These are phyloP conservation scores for Lachnellula cervina DNA, from an alignment of 2,329 filamentous ascomycete species.

Conservation along the genomic window DNA sequence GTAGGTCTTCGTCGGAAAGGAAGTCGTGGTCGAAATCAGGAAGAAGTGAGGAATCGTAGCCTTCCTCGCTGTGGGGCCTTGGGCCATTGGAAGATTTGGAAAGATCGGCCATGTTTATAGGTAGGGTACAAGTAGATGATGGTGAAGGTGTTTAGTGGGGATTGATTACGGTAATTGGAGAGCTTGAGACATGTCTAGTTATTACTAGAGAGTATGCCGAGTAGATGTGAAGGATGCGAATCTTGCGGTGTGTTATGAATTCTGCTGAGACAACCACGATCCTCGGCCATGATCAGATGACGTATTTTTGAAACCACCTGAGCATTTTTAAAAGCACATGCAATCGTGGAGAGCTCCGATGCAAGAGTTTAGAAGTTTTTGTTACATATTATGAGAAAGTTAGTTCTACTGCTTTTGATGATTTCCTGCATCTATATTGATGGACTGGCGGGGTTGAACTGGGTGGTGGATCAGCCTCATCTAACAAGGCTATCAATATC, in stretches of 20 bases:
- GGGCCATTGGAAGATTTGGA: slow-evolving; percentile 41
- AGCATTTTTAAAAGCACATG: no score
- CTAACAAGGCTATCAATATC: not conserved
- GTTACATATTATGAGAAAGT: not conserved
- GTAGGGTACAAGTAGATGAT: not conserved
- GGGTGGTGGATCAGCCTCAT: not conserved
- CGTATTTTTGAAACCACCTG: no score
- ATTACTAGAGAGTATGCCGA: not conserved
- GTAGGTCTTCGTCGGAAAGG: slow-evolving; percentile 64
- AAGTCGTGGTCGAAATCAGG: slow-evolving; percentile 82
- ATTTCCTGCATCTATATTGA: not conserved
- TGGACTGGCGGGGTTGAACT: not conserved
- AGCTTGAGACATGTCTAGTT: not conserved
- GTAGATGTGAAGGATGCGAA: not conserved
- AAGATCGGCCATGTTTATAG: slow-evolving; percentile 29
- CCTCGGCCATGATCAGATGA: no score
- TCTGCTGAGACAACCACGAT: not conserved
- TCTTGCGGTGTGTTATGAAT: not conserved
- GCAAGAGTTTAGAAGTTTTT: no score
- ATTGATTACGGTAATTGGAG: slow-evolving; percentile 3
- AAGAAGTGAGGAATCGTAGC: slow-evolving; percentile 63
- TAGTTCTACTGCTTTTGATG: no score
- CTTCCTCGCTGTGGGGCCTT: slow-evolving; percentile 56
- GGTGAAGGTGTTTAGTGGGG: not conserved
- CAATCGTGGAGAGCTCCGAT: no score